Evolutionary conservation across 805 yeast genomes (phyloP), one percentile per base, ranked within the genome.

Genomic region (Candida hispaniensis): DNA sequence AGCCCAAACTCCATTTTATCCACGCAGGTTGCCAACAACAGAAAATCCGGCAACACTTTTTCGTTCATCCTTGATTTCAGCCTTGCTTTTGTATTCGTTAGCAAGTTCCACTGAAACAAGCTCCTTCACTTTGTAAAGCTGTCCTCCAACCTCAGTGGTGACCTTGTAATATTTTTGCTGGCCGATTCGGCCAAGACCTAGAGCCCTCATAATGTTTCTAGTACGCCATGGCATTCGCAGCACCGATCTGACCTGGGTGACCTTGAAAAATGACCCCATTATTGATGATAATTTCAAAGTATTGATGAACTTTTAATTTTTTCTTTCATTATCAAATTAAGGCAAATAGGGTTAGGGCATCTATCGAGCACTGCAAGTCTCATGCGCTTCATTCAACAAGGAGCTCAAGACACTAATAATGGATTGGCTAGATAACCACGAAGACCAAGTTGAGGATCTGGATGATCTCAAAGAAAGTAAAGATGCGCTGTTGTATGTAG

Each of bases 91-190:
- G 30, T 7, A 26, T 19, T 63, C 58, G 26, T 73, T 75, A 7
- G 78, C 73, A 21, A 83, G 60, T 47, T 83, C 88, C 17, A 88
- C 91, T 30, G 70, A 71, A 6, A 88, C 86, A 39, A 88, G 63
- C 55, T 88, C 96, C 57, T 88, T 88, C 28, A 88, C 81, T 41
- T 68, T 64, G 18, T 82, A 72, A 39, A 88, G 67, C 63, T 76
- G 75, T 55, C 94, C 94, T 3, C 97, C 95, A 41, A 77, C 70
- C 19, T 77, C 71, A 10, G 93, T 85, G 8, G 78, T 66, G 4
- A 80, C 82, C 29, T 61, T 59, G 49, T 75, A 86, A 58, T 78
- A 86, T 2, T 73, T 75, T 2, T 76, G 69, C 23, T 75, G 75
- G 35, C 86, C 81, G 47, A 91, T 73, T 48, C 67, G 73, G 36